Base-by-base conservation (phyloP, 805 yeast genomes). In the Scheffersomyces spartinae region DNA sequence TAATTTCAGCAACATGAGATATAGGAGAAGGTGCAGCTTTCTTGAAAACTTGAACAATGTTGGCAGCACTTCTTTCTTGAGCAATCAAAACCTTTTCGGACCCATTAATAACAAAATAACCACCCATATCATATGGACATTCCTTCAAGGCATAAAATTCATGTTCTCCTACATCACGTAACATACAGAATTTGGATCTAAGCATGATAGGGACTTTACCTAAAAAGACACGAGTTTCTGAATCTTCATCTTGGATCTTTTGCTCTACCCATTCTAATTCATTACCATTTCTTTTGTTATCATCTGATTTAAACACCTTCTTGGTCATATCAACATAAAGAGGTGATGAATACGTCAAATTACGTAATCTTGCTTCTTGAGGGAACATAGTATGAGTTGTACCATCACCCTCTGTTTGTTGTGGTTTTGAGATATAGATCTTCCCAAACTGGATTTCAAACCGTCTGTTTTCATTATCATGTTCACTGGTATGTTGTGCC, bases 91-190 rank as follows among this genome's bases (percentile, higher is more conserved):
- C 99, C 54, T 91, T 91, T 53, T 91, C 99, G 12, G 96, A 84
- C 43, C 99, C 99, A 61, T 91, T 91, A 48, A 91, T 91, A 41
- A 91, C 86, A 50, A 91, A 91, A 56, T 91, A 91, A 35, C 99
- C 99, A 55, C 99, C 99, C 93, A 91, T 94, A 67, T 91, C 99
- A 56, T 83, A 91, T 17, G 98, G 98, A 61, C 99, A 91, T 59
- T 91, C 99, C 55, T 91, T 86, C 48, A 91, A 71, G 43, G 85
- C 94, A 57, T 86, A 91, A 45, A 86, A 71, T 55, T 91, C 98
- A 40, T 82, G 84, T 42, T 91, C 97, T 6, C 83, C 74, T 39
- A 91, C 68, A 33, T 82, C 94, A 46, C 84, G 71, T 43, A 91
- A 68, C 61, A 86, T 74, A 71, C 99, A 91, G 49, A 84, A 91